phyloP scores from a whole-genome alignment of 2,329 filamentous ascomycete species.

The Diaporthe nobilis region DNA sequence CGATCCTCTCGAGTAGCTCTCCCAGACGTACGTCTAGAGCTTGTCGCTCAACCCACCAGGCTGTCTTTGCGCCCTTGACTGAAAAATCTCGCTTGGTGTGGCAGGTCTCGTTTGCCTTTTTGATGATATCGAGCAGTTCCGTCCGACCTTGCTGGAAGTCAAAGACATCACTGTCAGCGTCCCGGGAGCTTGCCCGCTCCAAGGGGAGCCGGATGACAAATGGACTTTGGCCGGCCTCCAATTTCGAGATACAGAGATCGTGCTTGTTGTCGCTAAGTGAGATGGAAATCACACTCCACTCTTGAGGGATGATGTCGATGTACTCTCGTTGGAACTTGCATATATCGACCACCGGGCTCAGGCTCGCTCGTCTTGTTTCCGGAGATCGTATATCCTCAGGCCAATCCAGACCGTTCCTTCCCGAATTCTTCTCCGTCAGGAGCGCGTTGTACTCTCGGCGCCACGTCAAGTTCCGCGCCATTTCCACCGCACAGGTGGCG shows the following conservation, averaged over 20 bases:
- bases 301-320: slow-evolving; percentile 84
- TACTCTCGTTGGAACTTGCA: slow-evolving; percentile 82
- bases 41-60: slow-evolving; percentile 93
- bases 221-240: slow-evolving; percentile 80
- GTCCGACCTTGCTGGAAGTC: slow-evolving; percentile 84
- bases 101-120: slow-evolving; percentile 85
- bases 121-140: slow-evolving; percentile 87
- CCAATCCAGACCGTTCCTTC: slow-evolving; percentile 53
- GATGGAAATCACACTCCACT: slow-evolving; percentile 90
- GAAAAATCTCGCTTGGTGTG: slow-evolving; percentile 80
- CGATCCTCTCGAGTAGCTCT: slow-evolving; percentile 85
- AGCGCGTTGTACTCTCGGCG: slow-evolving; percentile 73
- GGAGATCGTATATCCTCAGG: slow-evolving; percentile 51
- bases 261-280: slow-evolving; percentile 85
- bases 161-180: slow-evolving; percentile 84
- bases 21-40: slow-evolving; percentile 82
- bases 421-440: slow-evolving; percentile 61
- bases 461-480: slow-evolving; percentile 79
- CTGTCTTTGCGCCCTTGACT: slow-evolving; percentile 80
- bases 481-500: slow-evolving; percentile 75
- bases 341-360: slow-evolving; percentile 66
- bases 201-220: slow-evolving; percentile 91
- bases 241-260: slow-evolving; percentile 91
- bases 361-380: slow-evolving; percentile 57
- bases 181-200: slow-evolving; percentile 83